Conservation (phyloP, 768 basidiomycete species). For the Hygrocybe punicea region DNA sequence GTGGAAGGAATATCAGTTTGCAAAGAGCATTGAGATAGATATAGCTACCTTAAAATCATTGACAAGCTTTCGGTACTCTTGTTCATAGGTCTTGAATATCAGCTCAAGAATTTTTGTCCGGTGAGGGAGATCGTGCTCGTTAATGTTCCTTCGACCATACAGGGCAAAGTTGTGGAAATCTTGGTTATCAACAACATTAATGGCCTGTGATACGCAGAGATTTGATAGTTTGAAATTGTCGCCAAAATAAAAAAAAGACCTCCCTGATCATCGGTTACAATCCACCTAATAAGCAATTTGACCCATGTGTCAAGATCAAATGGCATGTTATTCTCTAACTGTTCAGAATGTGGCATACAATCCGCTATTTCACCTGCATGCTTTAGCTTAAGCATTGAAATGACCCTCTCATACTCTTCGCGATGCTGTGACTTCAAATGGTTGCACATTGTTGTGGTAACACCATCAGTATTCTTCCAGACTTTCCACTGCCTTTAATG, state of each 20-base stretch:
- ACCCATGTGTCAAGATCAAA: constrained; percentile 25
- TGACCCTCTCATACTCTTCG: constrained; percentile 10
- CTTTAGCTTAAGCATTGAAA: constrained; percentile 16
- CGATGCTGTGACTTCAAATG: constrained; percentile 23
- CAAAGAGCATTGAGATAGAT: constrained; percentile 10
- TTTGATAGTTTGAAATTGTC: too few relatives aligned
- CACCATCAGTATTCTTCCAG: constrained; percentile 19
- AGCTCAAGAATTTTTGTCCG: constrained; percentile 28
- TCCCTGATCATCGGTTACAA: constrained; percentile 35
- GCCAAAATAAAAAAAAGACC: too few relatives aligned
- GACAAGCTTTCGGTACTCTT: constrained; percentile 18
- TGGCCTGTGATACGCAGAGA: constrained; percentile 30
- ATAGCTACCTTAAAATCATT: constrained; percentile 25
- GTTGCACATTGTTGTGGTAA: constrained; percentile 19
- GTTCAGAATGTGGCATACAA: background rate
- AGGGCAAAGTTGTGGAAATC: constrained; percentile 33
- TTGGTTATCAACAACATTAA: constrained; percentile 36
- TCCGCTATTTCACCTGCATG: background rate
- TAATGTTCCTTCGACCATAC: constrained; percentile 21
- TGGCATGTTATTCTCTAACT: background rate
- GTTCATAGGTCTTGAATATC: constrained; percentile 24
- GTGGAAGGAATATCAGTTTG: too few relatives aligned
- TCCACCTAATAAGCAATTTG: constrained; percentile 18
- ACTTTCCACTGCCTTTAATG: constrained; percentile 8
- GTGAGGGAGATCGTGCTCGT: constrained; percentile 34